Base-by-base conservation (phyloP, 2,329 filamentous ascomycete genomes). In the Botrytis tulipae region DNA sequence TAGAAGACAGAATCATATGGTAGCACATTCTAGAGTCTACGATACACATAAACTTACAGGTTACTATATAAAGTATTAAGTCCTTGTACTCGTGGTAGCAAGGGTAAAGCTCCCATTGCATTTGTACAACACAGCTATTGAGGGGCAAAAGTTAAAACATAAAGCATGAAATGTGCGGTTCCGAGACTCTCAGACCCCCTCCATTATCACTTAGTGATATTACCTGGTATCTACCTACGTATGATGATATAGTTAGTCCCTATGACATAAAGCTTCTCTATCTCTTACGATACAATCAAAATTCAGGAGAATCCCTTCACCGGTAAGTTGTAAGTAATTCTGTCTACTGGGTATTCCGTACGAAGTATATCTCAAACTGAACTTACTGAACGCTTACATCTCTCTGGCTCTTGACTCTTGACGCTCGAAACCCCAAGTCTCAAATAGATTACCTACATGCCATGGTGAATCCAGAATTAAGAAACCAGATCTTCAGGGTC, bases 111-210 rank as follows among this genome's bases (percentile, higher is more conserved):
- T 65, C 42, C 57, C 46, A 18, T 42, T 18, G 32, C 46, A 35
- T 67, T 67, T 67, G 68, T 48, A 70, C 68, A 70, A 70, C 68
- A 60, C 68, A 70, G 68, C 68, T 42, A 67, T 22, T 22, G 57
- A 70, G 68, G 68, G 37, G 68, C 32, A 59, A 46, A n/a, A n/a
- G 48, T 37, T 29, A 29, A 54, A 71, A 35, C 25, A 71, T 37
- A 16, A 46, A 42, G 29, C 35, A 61, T 61, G 59, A 25, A 61
- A 40, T 60, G 69, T 48, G 35, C 20, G 48, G 25, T 51, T n/a
- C 44, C 32, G 14, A 67, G 37, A 46, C 46, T 54, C 46, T 67
- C 65, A 67, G 46, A 67, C 65, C 46, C 46, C 48, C 35, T 22
- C 48, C 32, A 67, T 67, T 14, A 10, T 42, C 37, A 40, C 32